Evolutionary conservation across 176 grass and related monocot species (phyloP).

Genomic region (Zizania latifolia): DNA sequence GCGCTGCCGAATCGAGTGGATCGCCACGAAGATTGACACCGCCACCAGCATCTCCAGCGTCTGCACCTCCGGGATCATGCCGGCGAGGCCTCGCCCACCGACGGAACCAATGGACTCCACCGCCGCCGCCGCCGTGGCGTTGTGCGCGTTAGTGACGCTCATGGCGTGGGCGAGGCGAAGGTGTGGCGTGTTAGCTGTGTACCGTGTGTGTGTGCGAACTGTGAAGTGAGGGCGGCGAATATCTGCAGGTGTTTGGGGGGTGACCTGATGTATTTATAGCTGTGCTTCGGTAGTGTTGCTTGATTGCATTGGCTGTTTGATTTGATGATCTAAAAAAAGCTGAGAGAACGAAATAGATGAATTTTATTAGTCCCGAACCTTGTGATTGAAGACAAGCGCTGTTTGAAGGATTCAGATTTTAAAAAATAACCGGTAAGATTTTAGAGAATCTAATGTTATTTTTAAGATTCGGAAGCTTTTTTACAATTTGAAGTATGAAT

Average conservation of each 20-base stretch:
- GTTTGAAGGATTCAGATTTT: too few species aligned
- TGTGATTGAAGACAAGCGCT: background rate
- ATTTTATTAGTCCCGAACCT: background rate
- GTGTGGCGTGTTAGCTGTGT: background rate
- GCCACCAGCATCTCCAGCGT: constrained; percentile 64
- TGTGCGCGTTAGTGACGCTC: background rate
- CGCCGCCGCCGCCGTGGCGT: background rate
- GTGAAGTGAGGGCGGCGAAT: background rate
- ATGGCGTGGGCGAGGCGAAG: constrained; percentile 20
- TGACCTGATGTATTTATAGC: constrained; percentile 50
- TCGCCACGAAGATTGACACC: constrained; percentile 57
- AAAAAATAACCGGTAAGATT: too few species aligned
- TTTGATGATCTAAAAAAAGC: constrained; percentile 66
- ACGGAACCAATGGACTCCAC: background rate
- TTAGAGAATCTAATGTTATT: too few species aligned
- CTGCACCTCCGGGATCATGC: constrained; percentile 47
- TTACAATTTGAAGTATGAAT: too few species aligned
- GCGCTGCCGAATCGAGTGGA: constrained; percentile 58
- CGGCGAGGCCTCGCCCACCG: background rate
- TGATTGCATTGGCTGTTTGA: constrained; percentile 44
- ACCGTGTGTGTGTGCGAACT: background rate
- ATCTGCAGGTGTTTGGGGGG: background rate
- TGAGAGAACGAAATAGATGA: background rate
- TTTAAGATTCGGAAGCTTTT: too few species aligned
- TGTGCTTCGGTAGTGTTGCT: background rate